These are phyloP conservation scores for Nakazawaea ernobii DNA, from an alignment of 805 yeast species.

Conservation along the genomic window DNA sequence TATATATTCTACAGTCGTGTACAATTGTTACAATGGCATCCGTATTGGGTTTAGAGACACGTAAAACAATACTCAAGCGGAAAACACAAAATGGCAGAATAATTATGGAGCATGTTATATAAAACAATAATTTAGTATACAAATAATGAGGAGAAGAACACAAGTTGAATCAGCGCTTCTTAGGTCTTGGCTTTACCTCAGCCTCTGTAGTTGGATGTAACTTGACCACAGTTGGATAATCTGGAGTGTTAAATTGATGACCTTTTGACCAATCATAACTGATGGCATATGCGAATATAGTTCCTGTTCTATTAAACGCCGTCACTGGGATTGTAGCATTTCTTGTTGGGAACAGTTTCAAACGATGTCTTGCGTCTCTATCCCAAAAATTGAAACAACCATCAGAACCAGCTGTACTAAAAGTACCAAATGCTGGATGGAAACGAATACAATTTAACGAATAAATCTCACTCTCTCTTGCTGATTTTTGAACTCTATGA, in stretches of 20 bases:
- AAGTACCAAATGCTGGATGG: constrained; percentile 88
- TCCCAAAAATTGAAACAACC: constrained; percentile 96
- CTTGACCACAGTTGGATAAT: constrained; percentile 69
- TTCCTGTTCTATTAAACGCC: constrained; percentile 77
- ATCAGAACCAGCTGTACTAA: constrained; percentile 91
- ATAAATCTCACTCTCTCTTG: constrained; percentile 63
- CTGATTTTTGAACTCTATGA: constrained; percentile 64
- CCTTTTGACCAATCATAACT: constrained; percentile 97
- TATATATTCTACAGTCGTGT: too few species aligned
- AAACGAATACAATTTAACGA: constrained; percentile 76
- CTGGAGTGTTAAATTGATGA: constrained; percentile 69
- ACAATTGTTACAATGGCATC: too few species aligned
- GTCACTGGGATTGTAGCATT: constrained; percentile 68
- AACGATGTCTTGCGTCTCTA: constrained; percentile 82
- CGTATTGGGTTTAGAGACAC: too few species aligned
- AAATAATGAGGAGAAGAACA: background rate
- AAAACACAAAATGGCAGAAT: too few species aligned
- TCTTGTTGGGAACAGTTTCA: constrained; percentile 70
- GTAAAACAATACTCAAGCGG: too few species aligned
- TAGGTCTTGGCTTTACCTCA: constrained; percentile 63
- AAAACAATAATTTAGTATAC: too few species aligned
- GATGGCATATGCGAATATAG: constrained; percentile 83
- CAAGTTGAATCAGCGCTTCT: constrained; percentile 13
- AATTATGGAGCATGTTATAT: too few species aligned
- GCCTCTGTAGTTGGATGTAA: constrained; percentile 82